Evolutionary conservation across 441 rosid genomes (phyloP).

Genomic region (Aleurites moluccanus): DNA sequence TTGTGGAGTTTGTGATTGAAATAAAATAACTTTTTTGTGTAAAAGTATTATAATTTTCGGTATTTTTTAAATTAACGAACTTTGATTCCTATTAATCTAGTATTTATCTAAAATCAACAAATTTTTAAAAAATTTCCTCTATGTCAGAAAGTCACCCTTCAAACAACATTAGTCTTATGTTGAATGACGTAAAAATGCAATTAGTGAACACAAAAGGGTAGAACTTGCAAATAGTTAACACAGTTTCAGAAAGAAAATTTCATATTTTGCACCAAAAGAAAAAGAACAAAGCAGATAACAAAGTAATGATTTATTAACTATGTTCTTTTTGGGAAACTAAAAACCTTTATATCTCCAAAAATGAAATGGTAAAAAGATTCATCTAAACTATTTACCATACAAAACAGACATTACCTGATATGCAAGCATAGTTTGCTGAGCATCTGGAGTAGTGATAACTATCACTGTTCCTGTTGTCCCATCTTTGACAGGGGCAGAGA

Average conservation of each 20-base stretch:
- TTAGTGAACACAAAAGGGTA: not conserved
- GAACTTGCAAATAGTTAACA: not conserved
- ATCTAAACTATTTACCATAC: not conserved
- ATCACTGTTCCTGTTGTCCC: slow-evolving; percentile 98
- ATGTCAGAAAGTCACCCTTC: not conserved
- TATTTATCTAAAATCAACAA: too few relatives aligned
- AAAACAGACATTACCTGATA: slow-evolving; percentile 58
- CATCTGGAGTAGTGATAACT: slow-evolving; percentile 94
- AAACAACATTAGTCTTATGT: not conserved
- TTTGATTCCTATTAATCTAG: too few relatives aligned
- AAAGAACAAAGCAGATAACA: not conserved
- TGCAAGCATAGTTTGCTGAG: slow-evolving; percentile 97
- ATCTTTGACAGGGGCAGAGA: slow-evolving; percentile 79
- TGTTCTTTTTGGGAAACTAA: not conserved
- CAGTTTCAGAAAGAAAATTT: not conserved
- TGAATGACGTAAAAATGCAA: not conserved
- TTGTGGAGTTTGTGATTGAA: too few relatives aligned
- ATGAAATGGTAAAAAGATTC: slow-evolving; percentile 1
- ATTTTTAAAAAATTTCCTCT: too few relatives aligned
- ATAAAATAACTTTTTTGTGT: too few relatives aligned
- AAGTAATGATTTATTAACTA: not conserved
- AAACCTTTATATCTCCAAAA: slow-evolving; percentile 10
- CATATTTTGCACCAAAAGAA: not conserved
- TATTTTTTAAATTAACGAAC: too few relatives aligned
- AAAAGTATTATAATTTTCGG: too few relatives aligned